Evolutionary conservation across 208 protist species (phyloP), one percentile per base, ranked within the genome.

Genomic region (Wallacemonas rigidus): DNA sequence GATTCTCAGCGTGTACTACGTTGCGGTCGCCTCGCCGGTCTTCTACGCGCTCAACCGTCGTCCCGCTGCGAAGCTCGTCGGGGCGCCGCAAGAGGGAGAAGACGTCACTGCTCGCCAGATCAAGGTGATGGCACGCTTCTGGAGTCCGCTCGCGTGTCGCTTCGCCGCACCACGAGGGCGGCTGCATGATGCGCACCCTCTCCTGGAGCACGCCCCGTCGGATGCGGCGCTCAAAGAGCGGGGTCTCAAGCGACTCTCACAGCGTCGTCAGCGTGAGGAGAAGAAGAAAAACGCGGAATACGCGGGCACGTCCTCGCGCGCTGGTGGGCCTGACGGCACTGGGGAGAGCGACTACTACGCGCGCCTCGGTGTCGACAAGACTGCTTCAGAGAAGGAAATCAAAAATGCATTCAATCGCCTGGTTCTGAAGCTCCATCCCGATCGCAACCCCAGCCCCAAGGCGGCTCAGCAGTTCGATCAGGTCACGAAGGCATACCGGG

Each of bases 401-500:
- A 96, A 95, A 54, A 81, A 76, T 61, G 95, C 95, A 35, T 98
- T 94, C 78, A 96, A 92, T 67, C 77, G 82, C 55, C 73, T 93
- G 6, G 93, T 85, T 12, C 70, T 97, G n/a, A 83, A 97, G 67
- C 17, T 95, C 14, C 95, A 98, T 69, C 95, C 95, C 2, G 95
- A 98, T 67, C 88, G 85, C 56, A 93, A 96, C 76, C 84, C 90
- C 1, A 86, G 73, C 63, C 88, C 85, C n/a, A 72, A 89, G 9
- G 94, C 94, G 3, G 87, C 85, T n/a, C 73, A 86, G 55, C 82
- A 97, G 63, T 98, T 98, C 69, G 88, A 98, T 43, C 56, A 77
- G 14, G 88, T 99, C 14, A 96, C 89, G 39, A 88, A 96, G 72
- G 99, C 99, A 6, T 99, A 99, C 84, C 96, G 99, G 40, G 90